A percentile compares a stretch with the other conserved stretches of the same genome.
These are phyloP conservation scores for Cladosporium sp. DNA, from an alignment of 2,329 filamentous ascomycete genomes.

Conservation along the genomic window DNA sequence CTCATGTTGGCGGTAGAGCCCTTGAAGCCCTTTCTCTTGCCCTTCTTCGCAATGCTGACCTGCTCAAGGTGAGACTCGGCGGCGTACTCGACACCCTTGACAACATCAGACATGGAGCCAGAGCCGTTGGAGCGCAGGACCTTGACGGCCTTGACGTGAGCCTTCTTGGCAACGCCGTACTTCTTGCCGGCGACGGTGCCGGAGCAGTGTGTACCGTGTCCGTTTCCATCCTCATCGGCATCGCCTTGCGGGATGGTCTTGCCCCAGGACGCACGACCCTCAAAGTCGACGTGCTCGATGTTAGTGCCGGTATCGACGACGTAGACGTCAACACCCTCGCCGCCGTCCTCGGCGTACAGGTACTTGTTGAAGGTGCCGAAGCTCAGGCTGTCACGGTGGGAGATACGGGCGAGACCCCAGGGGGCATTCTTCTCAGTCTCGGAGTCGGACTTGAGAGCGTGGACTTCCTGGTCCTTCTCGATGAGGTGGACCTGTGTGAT, in stretches of 20 bases:
- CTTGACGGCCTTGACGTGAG: constrained; percentile 94
- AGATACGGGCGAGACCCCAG: constrained; percentile 99
- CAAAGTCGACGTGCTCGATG: constrained; percentile 90
- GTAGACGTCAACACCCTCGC: constrained; percentile 97
- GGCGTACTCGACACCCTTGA: constrained; percentile 96
- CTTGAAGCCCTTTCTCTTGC: constrained; percentile 96
- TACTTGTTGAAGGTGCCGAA: constrained; percentile 99
- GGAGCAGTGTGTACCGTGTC: constrained; percentile 98
- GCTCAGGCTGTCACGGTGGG: constrained; percentile 79
- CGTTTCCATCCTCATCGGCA: constrained; percentile 88
- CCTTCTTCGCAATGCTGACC: constrained; percentile 73
- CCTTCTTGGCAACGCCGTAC: constrained; percentile 99
- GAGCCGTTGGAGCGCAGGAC: constrained; percentile 96
- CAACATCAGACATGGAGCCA: constrained; percentile 97
- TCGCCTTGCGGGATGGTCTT: constrained; percentile 89
- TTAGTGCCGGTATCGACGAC: constrained; percentile 98
- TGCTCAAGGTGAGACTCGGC: constrained; percentile 74
- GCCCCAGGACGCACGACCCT: constrained; percentile 92
- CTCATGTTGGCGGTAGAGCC: constrained; percentile 99
- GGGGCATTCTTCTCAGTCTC: constrained; percentile 86
- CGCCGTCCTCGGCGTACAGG: constrained; percentile 81
- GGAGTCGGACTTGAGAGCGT: constrained; percentile 59
- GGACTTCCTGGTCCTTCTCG: constrained; percentile 90
- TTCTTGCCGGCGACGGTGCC: constrained; percentile 97
- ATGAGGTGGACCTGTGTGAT: constrained; percentile 80